phyloP scores from a whole-genome alignment of 768 basidiomycete genomes.

The Boletus insuetus region DNA sequence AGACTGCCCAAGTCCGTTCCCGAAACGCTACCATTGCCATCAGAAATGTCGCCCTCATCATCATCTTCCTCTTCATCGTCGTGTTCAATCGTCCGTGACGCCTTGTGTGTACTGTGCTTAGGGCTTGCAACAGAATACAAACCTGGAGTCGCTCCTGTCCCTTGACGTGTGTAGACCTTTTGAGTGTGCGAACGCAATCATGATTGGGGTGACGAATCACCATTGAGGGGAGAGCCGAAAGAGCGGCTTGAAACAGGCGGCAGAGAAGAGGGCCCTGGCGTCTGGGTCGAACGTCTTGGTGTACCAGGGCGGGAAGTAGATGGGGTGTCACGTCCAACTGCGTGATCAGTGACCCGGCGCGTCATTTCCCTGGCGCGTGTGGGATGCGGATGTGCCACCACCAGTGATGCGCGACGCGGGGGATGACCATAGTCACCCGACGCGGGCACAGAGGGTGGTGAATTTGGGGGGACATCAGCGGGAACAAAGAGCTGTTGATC shows the following conservation, averaged over 20 bases:
- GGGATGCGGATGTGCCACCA: conserved; percentile 31
- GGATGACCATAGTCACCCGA: conserved; percentile 8
- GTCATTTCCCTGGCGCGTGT: conserved; percentile 20
- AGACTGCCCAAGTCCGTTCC: conserved; percentile 47
- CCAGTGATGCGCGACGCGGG: conserved; percentile 11
- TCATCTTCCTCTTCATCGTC: conserved; percentile 20
- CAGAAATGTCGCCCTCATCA: conserved; percentile 33
- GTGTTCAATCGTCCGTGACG: conserved; percentile 11
- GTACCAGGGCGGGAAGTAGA: conserved; percentile 27
- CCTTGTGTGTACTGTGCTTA: conserved; percentile 19
- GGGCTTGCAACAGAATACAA: conserved; percentile 21
- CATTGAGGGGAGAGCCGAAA: conserved; percentile 43
- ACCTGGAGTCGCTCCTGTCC: conserved; percentile 26
- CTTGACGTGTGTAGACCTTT: conserved; percentile 32
- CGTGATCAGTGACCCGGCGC: conserved; percentile 14
- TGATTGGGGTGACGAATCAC: conserved; percentile 44
- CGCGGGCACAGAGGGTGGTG: not conserved
- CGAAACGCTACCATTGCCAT: conserved; percentile 39
- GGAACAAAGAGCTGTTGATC: conserved; percentile 72
- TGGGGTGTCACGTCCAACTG: conserved; percentile 14
- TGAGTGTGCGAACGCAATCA: conserved; percentile 38
- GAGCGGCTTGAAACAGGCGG: conserved; percentile 32
- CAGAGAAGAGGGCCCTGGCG: conserved; percentile 30
- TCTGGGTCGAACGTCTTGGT: conserved; percentile 25
- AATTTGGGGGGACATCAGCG: conserved; percentile 44